Evolutionary conservation across 805 yeast species (phyloP).

Genomic region (Teunomyces aglyptinius): DNA sequence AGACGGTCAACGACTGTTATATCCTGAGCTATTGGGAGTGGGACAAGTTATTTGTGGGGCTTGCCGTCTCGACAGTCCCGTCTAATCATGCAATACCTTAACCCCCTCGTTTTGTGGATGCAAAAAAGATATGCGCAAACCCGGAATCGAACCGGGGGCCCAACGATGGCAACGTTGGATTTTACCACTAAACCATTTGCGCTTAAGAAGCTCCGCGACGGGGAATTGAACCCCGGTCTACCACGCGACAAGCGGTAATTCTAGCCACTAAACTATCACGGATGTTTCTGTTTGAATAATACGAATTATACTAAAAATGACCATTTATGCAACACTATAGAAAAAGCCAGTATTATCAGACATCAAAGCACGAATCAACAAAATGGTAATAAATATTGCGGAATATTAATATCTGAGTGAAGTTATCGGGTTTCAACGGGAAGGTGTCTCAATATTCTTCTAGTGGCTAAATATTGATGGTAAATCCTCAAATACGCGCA

Average conservation of each 20-base stretch:
- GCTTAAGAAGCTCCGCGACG: slow-evolving; percentile 8
- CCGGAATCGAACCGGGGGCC: slow-evolving; percentile 14
- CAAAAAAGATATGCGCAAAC: slow-evolving; percentile 10
- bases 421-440: too few relatives aligned
- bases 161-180: slow-evolving; percentile 11
- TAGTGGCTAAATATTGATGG: neutral
- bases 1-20: neutral
- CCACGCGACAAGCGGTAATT: slow-evolving; percentile 11
- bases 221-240: slow-evolving; percentile 10
- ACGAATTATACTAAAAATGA: too few relatives aligned
- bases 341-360: too few relatives aligned
- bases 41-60: neutral
- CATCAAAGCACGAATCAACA: too few relatives aligned
- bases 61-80: neutral
- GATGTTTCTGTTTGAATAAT: slow-evolving; percentile 1
- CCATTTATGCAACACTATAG: too few relatives aligned
- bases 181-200: slow-evolving; percentile 9
- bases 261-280: slow-evolving; percentile 12
- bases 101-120: slow-evolving; percentile 1
- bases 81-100: neutral
- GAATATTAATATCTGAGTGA: too few relatives aligned
- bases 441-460: neutral
- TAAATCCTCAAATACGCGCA: slow-evolving; percentile 1
- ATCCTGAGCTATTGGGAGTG: neutral
- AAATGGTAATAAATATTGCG: too few relatives aligned